phyloP scores from a whole-genome alignment of 2,329 filamentous ascomycete genomes.

The Pezicula rhizophila region DNA sequence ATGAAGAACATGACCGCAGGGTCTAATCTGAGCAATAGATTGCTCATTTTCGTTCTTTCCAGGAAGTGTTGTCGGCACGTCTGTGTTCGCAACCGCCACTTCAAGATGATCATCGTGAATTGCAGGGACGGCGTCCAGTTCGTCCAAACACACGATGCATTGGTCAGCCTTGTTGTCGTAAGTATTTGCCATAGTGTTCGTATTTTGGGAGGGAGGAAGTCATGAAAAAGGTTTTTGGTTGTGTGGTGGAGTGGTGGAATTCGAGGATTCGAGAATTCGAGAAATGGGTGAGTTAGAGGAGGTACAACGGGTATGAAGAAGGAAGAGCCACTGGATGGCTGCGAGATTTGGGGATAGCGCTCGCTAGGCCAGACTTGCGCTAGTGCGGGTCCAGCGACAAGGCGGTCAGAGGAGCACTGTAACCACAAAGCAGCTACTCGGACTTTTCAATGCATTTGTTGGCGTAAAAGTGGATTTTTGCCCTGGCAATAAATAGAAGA shows the following conservation, averaged over 20 bases:
- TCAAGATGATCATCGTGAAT: slow-evolving; percentile 15
- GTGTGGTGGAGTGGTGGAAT: neutral
- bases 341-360: no score
- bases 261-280: slow-evolving; percentile 9
- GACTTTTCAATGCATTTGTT: no score
- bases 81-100: slow-evolving; percentile 13
- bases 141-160: slow-evolving; percentile 65
- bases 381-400: no score
- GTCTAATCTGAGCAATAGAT: slow-evolving; percentile 52
- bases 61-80: slow-evolving; percentile 18
- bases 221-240: slow-evolving; percentile 17
- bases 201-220: slow-evolving; percentile 15
- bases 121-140: slow-evolving; percentile 34
- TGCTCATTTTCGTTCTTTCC: slow-evolving; percentile 14
- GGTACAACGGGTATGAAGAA: neutral
- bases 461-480: no score
- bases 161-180: slow-evolving; percentile 45
- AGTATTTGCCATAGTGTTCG: slow-evolving; percentile 13
- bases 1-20: slow-evolving; percentile 89
- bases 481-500: no score
- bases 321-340: no score
- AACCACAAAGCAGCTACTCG: no score
- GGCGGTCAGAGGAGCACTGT: no score
- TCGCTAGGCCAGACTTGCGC: no score
- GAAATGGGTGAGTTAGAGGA: neutral